Conservation (phyloP, 331 rosid genomes). For the Telfairia occidentalis region DNA sequence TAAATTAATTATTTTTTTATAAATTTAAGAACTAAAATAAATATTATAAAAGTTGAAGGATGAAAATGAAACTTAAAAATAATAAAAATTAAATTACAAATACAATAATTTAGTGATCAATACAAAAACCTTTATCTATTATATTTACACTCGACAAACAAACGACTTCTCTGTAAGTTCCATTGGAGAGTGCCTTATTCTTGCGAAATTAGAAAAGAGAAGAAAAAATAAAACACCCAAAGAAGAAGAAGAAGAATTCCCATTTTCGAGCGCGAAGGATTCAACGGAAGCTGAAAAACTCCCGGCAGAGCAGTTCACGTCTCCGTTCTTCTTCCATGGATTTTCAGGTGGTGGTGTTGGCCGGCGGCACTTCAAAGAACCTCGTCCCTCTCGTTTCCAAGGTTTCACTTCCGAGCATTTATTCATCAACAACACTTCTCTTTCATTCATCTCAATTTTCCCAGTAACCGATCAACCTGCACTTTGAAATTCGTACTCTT, state of each 20-base stretch:
- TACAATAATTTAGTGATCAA: too few species aligned
- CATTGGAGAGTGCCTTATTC: neutral
- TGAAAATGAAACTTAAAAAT: too few species aligned
- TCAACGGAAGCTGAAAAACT: conserved; percentile 7
- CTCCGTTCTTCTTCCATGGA: conserved; percentile 40
- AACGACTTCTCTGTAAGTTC: neutral
- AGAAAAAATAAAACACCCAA: neutral
- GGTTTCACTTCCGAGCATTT: conserved; percentile 26
- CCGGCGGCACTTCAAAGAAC: conserved; percentile 77
- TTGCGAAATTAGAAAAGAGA: neutral
- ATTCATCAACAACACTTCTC: neutral
- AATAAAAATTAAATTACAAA: too few species aligned
- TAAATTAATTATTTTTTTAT: too few species aligned
- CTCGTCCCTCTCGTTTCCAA: conserved; percentile 79
- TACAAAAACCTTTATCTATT: too few species aligned
- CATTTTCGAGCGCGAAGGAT: neutral
- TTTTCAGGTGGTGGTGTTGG: conserved; percentile 90
- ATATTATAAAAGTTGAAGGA: too few species aligned
- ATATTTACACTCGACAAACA: neutral
- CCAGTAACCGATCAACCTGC: neutral
- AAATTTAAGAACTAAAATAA: too few species aligned
- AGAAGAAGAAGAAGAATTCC: neutral
- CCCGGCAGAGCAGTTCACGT: conserved; percentile 20
- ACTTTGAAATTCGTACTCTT: neutral
- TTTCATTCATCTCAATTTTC: neutral